Evolutionary conservation across 106 monocot genomes (phyloP).

Genomic region (Amphibolis antarctica): DNA sequence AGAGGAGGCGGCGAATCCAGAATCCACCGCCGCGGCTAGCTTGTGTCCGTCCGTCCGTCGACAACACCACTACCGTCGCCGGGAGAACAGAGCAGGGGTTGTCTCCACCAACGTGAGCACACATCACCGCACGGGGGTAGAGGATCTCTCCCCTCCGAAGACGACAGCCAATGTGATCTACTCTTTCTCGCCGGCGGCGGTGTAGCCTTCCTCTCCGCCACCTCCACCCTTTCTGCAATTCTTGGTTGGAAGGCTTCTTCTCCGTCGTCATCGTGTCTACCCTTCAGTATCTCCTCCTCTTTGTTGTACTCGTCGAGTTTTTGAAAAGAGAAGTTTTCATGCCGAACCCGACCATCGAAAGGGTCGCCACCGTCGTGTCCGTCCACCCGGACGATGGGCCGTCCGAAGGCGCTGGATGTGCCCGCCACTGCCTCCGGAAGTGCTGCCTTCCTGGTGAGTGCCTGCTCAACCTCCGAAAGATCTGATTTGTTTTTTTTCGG

Average conservation of each 20-base stretch:
- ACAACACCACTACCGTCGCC: too few species aligned
- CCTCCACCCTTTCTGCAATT: too few species aligned
- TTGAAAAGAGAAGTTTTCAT: background rate
- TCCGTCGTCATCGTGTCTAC: slow-evolving; percentile 3
- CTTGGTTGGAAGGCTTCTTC: too few species aligned
- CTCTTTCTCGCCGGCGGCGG: slow-evolving; percentile 25
- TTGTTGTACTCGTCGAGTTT: background rate
- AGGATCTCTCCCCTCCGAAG: slow-evolving; percentile 20
- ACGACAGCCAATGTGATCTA: slow-evolving; percentile 18
- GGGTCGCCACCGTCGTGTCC: slow-evolving; percentile 22
- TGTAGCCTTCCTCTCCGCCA: background rate
- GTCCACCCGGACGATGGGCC: slow-evolving; percentile 16
- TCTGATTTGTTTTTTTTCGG: background rate
- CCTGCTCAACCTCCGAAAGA: background rate
- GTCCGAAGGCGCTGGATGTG: slow-evolving; percentile 8
- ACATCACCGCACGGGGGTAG: slow-evolving; percentile 22
- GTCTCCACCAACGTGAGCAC: too few species aligned
- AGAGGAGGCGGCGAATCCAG: background rate
- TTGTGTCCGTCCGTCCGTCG: too few species aligned
- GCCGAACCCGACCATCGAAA: slow-evolving; percentile 17
- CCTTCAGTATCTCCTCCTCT: background rate
- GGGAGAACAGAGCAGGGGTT: too few species aligned
- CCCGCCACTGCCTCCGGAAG: slow-evolving; percentile 19
- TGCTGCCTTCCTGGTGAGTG: slow-evolving; percentile 22
- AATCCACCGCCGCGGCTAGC: background rate